Evolutionary conservation across 2,329 filamentous ascomycete species (phyloP).

Genomic region (Penicillium sumatraense): DNA sequence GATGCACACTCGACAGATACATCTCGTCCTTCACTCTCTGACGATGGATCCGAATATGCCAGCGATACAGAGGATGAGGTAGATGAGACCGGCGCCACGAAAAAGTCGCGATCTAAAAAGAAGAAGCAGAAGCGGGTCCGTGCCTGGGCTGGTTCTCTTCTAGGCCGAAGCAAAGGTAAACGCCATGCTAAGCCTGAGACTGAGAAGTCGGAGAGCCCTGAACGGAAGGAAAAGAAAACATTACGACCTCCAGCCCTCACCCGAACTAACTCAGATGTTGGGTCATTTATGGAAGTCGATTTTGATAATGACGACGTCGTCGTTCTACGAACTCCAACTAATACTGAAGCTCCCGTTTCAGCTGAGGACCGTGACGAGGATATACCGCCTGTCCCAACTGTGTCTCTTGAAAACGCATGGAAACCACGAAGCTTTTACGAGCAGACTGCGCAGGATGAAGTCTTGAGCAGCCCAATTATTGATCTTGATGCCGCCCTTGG

Average conservation of each 20-base stretch:
- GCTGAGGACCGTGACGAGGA: slow-evolving; percentile 22
- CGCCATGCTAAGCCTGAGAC: slow-evolving; percentile 50
- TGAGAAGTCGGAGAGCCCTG: slow-evolving; percentile 24
- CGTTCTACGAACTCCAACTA: slow-evolving; percentile 50
- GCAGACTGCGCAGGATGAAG: slow-evolving; percentile 61
- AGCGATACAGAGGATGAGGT: slow-evolving; percentile 29
- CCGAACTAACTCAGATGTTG: slow-evolving; percentile 47
- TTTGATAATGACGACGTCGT: slow-evolving; percentile 57
- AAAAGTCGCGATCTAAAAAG: slow-evolving; percentile 44
- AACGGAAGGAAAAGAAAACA: slow-evolving; percentile 24
- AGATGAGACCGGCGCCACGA: slow-evolving; percentile 29
- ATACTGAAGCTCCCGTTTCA: slow-evolving; percentile 37
- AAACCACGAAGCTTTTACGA: slow-evolving; percentile 51
- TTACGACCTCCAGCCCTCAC: slow-evolving; percentile 49
- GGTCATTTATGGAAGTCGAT: slow-evolving; percentile 49
- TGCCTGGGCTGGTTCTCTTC: slow-evolving; percentile 58
- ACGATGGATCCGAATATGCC: slow-evolving; percentile 37
- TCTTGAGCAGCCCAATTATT: slow-evolving; percentile 74
- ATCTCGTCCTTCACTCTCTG: slow-evolving; percentile 33
- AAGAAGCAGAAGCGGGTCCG: slow-evolving; percentile 77
- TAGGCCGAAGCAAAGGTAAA: slow-evolving; percentile 50
- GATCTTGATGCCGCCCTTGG: slow-evolving; percentile 93
- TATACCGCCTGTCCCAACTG: slow-evolving; percentile 14
- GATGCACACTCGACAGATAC: slow-evolving; percentile 28
- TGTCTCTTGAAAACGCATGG: slow-evolving; percentile 44